Conservation (phyloP, 495 filamentous ascomycete species). For the Penicillium tannophilum region DNA sequence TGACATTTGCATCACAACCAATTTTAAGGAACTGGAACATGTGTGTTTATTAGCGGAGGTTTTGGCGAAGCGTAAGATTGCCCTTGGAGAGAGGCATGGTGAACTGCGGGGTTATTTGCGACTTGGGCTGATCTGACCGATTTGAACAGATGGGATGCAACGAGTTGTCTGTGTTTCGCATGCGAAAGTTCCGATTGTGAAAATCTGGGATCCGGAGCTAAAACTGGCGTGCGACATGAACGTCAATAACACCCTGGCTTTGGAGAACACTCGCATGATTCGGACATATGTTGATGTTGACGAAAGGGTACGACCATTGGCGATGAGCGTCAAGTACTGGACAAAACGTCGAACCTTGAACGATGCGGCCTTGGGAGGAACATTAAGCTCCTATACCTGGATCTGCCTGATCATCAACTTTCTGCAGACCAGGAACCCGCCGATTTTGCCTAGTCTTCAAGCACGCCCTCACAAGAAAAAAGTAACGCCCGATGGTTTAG, state of each 20-base stretch:
- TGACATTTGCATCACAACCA: conserved; percentile 95
- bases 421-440: conserved; percentile 85
- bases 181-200: conserved; percentile 97
- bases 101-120: not conserved
- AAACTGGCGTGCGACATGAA: conserved; percentile 96
- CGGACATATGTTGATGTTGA: conserved; percentile 96
- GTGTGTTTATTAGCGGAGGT: conserved; percentile 86
- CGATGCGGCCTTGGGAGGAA: conserved; percentile 92
- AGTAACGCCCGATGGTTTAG: conserved; percentile 58
- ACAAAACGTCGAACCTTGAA: conserved; percentile 89
- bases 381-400: conserved; percentile 98
- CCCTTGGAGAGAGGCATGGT: not conserved
- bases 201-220: conserved; percentile 96
- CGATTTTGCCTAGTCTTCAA: conserved; percentile 85
- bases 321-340: conserved; percentile 98
- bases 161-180: conserved; percentile 89
- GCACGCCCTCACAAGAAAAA: conserved; percentile 67
- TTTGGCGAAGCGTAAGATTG: conserved; percentile 71
- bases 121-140: not conserved
- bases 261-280: conserved; percentile 98
- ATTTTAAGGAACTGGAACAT: conserved; percentile 78
- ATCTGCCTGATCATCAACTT: conserved; percentile 98
- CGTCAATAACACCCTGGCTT: conserved; percentile 90
- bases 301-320: conserved; percentile 83
- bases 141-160: conserved; percentile 82